Evolutionary conservation across 2,329 filamentous ascomycete genomes (phyloP), one percentile per base, ranked within the genome.

Genomic region (Aureobasidium vineae): DNA sequence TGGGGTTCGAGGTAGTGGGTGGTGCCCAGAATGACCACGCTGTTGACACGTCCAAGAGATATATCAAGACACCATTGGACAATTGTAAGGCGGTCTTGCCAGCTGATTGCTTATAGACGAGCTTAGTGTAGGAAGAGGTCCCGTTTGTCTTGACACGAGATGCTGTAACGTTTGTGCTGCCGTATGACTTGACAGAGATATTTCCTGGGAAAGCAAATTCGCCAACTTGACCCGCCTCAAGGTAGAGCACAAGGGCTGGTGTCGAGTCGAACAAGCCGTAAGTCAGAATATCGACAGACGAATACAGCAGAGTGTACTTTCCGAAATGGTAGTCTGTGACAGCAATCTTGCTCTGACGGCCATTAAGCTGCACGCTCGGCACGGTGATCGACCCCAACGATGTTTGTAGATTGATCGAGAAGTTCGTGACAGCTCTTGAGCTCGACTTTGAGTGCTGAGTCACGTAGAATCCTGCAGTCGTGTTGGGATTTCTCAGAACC

Each of bases 301-400:
- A 85, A 72, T 86, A 86, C 0, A 86, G 73, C 0, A 86, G 72
- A 0, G 75, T 82, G 67, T 84, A 77, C 8, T 76, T 73, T 1
- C 84, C 85, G 50, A 87, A 82, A 1, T 70, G 73, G 63, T 87
- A 88, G 70, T 88, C 86, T 0, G 85, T 86, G 0, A 86, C 83
- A 5, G 87, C 73, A 19, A 88, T 84, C 77, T 88, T 88, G 19
- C 85, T 84, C 60, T 87, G 84, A 41, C 87, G 84, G 0, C 86
- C 86, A 63, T 86, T 82, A 47, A 89, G 79, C 11, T 82, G 78
- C 47, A 88, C 81, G 65, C 82, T 81, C 0, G 86, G 85, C 19
- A 88, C 79, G 0, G 81, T 84, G 6, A 87, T 69, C 2, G 78
- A 73, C 0, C 86, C 86, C 13, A 77, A 76, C 0, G 86, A 87